Base-by-base conservation (phyloP, 306 rosid species). In the Sphenostylis stenocarpa region DNA sequence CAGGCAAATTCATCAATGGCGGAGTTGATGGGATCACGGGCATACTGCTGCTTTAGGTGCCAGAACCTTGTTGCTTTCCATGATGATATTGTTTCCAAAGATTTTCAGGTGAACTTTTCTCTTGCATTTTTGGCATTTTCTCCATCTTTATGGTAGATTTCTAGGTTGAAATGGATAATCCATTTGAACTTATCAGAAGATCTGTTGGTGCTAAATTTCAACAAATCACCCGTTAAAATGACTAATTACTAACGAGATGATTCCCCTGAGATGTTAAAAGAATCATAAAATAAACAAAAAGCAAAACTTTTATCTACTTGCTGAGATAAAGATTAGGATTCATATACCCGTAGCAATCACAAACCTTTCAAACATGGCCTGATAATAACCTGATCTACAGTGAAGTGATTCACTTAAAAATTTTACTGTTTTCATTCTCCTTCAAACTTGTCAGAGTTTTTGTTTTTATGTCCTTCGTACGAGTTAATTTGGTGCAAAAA, bases 31-130 rank as follows among this genome's bases (percentile, higher is more conserved):
- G 79, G 83, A 44, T 75, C 83, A 80, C 67, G 90, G 82, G 24
- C 86, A 31, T 93, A 89, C 77, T 66, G 87, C 85, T 90, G 97
- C 90, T 88, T 77, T 33, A 89, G 85, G 84, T 93, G 97, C 88
- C 89, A 84, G 33, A 90, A 85, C 70, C 86, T 61, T 53, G 76
- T 93, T 48, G 87, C 93, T 67, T 60, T 76, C 48, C 96, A 87
- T 70, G 89, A 93, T 75, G 90, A 90, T 72, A 85, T 93, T 23
- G 64, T 87, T 84, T 89, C 91, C 58, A 93, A 93, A 81, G 70
- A 45, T 57, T 93, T 89, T 74, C 91, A 81, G 96, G 97, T 90
- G 72, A 87, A 57, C 24, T 60, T 74, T 76, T 21, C 13, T 66
- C 26, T 72, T 72, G 19, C 16, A 70, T 51, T 83, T 72, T 72